Base-by-base conservation (phyloP, 257 asterid genomes). In the Datura wrightii region DNA sequence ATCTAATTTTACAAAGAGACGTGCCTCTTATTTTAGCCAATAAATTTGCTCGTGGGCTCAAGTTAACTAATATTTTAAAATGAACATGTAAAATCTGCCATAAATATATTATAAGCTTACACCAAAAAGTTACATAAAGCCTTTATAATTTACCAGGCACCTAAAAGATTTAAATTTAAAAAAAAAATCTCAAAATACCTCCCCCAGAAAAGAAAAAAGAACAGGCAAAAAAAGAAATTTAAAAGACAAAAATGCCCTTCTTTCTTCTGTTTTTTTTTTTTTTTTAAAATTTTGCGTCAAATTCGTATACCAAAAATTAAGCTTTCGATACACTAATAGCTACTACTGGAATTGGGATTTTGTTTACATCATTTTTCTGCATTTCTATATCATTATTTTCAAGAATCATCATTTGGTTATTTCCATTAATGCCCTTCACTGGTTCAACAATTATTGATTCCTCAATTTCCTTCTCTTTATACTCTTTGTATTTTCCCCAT, bases 401-500 rank as follows among this genome's bases (percentile, higher is more conserved):
- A 31, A 86, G 37, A 19, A 70, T 58, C 7, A 34, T 59, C n/a
- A 39, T 24, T 10, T 72, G 82, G 31, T 67, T 87, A 56, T 88
- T 84, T 65, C 56, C 87, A 16, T 62, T 72, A 9, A 71, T 71
- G 11, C 71, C 82, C 83, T 94, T 94, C 4, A 92, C 87, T 18
- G 97, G 90, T 11, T 94, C 95, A 1, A 34, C 76, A 48, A 78
- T 88, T 46, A 85, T 86, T 74, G 5, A 7, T 37, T 86, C 91
- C 54, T 87, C 89, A 2, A 65, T 85, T 86, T 89, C 89, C 8
- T 85, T 84, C 83, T 91, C 92, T 63, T 89, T 84, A 56, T 84
- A 86, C 48, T 91, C 94, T 76, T 90, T 91, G 90, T 91, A 90
- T 80, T 91, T 90, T 19, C 94, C 95, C 95, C 93, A 90, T 10